These are phyloP conservation scores for Amborella trichopoda DNA, from an alignment of 164 flowering plant species.

Conservation along the genomic window DNA sequence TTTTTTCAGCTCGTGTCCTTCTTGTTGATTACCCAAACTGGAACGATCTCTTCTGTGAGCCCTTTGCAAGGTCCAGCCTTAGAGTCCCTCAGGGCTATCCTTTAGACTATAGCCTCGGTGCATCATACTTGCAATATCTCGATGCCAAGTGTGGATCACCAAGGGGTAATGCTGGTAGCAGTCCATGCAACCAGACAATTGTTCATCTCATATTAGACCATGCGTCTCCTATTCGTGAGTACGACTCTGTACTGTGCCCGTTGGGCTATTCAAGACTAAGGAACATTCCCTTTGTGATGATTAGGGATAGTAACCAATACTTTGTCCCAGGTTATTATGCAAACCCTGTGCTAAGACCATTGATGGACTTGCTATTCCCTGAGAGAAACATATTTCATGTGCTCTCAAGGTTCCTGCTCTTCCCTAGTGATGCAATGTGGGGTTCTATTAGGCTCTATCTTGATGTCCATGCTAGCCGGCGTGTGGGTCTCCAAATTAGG, in stretches of 20 bases:
- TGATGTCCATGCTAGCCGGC: not conserved
- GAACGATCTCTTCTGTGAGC: not conserved
- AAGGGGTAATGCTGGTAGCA: not conserved
- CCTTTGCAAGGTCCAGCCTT: not conserved
- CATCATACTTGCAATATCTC: not conserved
- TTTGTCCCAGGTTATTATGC: not conserved
- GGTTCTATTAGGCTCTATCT: not conserved
- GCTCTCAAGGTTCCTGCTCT: not conserved
- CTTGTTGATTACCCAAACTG: not conserved
- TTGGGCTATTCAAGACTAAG: not conserved
- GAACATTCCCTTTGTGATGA: not conserved
- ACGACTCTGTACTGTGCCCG: not conserved
- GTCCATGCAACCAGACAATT: not conserved
- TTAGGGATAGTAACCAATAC: not conserved
- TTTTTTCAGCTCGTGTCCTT: not conserved
- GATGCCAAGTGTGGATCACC: not conserved
- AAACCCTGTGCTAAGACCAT: not conserved
- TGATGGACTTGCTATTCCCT: not conserved
- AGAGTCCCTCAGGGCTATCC: not conserved
- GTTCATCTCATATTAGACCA: not conserved
- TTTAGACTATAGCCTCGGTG: not conserved
- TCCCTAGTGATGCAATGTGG: constrained; percentile 1
- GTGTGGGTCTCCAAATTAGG: not conserved
- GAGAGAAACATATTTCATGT: not conserved
- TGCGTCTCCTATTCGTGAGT: not conserved